Percentiles rank a stretch among this genome's conserved stretches.
Evolutionary conservation across 2,329 filamentous ascomycete genomes (phyloP).

Genomic region (Fusarium coffeatum): DNA sequence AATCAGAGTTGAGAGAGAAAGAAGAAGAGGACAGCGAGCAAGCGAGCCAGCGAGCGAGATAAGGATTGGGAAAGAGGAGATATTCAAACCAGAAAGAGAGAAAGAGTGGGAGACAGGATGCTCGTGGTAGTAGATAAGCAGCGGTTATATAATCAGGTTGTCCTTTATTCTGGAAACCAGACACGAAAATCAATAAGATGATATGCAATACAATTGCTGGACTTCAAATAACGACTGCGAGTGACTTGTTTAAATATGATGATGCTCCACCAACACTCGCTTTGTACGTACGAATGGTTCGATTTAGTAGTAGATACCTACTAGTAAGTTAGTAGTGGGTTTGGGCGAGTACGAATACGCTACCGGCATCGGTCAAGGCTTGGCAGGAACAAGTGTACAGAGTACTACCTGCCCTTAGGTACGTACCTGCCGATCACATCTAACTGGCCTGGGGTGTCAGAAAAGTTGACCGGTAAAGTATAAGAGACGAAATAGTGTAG

Average conservation of each 20-base stretch:
- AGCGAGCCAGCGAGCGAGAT: background rate
- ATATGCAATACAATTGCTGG: conserved; percentile 25
- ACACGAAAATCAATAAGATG: conserved; percentile 42
- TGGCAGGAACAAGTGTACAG: conserved; percentile 29
- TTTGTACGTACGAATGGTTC: background rate
- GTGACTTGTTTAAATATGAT: background rate
- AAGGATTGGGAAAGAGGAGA: conserved; percentile 5
- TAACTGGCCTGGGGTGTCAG: background rate
- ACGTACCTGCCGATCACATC: conserved; percentile 13
- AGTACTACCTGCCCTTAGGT: conserved; percentile 3
- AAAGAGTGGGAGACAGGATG: conserved; percentile 15
- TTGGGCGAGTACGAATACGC: conserved; percentile 44
- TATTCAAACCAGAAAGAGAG: conserved; percentile 13
- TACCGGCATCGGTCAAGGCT: conserved; percentile 25
- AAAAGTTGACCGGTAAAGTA: background rate
- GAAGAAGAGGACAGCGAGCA: background rate
- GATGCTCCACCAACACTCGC: background rate
- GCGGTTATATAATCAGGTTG: conserved; percentile 46
- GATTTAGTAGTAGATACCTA: background rate
- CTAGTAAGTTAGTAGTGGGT: background rate
- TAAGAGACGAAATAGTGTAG: background rate
- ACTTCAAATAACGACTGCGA: background rate
- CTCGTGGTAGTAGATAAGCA: conserved; percentile 39
- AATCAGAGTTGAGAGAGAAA: conserved; percentile 7
- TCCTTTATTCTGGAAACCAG: conserved; percentile 45